These are phyloP conservation scores for Parastagonospora nodorum DNA, from an alignment of 2,329 filamentous ascomycete genomes.

Conservation along the genomic window DNA sequence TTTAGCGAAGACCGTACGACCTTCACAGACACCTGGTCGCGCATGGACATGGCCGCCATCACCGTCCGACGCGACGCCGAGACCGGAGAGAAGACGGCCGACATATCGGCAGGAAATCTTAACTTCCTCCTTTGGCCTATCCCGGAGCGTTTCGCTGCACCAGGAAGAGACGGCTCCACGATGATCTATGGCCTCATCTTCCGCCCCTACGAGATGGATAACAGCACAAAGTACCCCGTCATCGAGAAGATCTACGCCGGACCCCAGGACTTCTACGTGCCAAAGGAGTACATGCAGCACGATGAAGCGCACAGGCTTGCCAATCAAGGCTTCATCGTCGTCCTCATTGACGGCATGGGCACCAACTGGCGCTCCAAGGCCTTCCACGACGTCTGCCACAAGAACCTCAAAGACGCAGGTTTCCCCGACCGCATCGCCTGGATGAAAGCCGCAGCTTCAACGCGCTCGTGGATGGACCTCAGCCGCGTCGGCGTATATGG, in stretches of 20 bases:
- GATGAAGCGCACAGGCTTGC: conserved; percentile 20
- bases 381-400: conserved; percentile 33
- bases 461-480: conserved; percentile 32
- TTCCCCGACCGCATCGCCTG: conserved; percentile 35
- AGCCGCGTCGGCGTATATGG: conserved; percentile 25
- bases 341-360: conserved; percentile 37
- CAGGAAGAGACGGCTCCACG: conserved; percentile 30
- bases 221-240: conserved; percentile 31
- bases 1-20: conserved; percentile 18
- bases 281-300: conserved; percentile 21
- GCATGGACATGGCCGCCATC: conserved; percentile 28
- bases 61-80: conserved; percentile 26
- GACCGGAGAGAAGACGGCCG: conserved; percentile 21
- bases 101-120: conserved; percentile 20
- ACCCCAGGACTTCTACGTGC: conserved; percentile 29
- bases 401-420: conserved; percentile 36
- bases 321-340: conserved; percentile 31
- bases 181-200: conserved; percentile 33
- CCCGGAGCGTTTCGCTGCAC: conserved; percentile 29
- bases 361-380: conserved; percentile 36
- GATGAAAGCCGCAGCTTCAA: conserved; percentile 31
- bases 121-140: conserved; percentile 21
- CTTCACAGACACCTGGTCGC: conserved; percentile 31
- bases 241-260: conserved; percentile 36
- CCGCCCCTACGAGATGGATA: conserved; percentile 26